Evolutionary conservation across 768 basidiomycete genomes (phyloP).

Genomic region (Rhodocollybia butyracea): DNA sequence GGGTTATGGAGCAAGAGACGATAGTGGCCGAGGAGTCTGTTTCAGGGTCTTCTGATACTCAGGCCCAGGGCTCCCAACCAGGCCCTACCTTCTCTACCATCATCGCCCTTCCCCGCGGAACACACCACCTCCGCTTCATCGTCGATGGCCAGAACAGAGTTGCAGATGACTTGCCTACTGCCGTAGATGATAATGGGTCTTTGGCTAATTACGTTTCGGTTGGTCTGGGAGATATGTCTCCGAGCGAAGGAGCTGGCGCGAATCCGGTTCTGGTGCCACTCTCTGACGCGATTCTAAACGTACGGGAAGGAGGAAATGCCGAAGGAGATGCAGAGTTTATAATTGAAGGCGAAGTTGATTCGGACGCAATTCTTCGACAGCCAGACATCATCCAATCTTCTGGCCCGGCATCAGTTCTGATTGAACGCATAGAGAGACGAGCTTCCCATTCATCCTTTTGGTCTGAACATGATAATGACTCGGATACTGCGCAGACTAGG

Average conservation of each 20-base stretch:
- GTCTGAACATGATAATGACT: neutral
- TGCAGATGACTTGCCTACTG: conserved; percentile 72
- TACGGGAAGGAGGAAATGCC: too few species aligned
- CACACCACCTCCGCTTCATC: conserved; percentile 92
- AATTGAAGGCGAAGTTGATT: neutral
- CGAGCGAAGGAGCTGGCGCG: conserved; percentile 21
- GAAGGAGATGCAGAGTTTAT: neutral
- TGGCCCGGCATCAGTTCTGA: too few species aligned
- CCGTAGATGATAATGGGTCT: conserved; percentile 91
- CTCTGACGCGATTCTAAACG: too few species aligned
- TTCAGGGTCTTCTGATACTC: conserved; percentile 10
- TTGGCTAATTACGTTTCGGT: conserved; percentile 93
- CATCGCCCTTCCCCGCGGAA: conserved; percentile 75
- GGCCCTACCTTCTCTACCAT: conserved; percentile 32
- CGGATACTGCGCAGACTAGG: too few species aligned
- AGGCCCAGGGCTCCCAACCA: conserved; percentile 23
- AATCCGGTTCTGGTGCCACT: conserved; percentile 25
- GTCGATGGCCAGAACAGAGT: conserved; percentile 88
- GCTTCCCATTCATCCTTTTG: neutral
- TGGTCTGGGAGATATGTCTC: neutral
- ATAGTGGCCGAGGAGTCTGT: conserved; percentile 23
- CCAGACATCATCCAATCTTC: too few species aligned
- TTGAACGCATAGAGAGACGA: neutral
- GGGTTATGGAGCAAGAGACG: conserved; percentile 61
- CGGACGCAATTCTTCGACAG: neutral